A percentile compares a stretch with the other conserved stretches of the same genome.
phyloP scores from a whole-genome alignment of 345 rosid species.

The Jatropha curcas region DNA sequence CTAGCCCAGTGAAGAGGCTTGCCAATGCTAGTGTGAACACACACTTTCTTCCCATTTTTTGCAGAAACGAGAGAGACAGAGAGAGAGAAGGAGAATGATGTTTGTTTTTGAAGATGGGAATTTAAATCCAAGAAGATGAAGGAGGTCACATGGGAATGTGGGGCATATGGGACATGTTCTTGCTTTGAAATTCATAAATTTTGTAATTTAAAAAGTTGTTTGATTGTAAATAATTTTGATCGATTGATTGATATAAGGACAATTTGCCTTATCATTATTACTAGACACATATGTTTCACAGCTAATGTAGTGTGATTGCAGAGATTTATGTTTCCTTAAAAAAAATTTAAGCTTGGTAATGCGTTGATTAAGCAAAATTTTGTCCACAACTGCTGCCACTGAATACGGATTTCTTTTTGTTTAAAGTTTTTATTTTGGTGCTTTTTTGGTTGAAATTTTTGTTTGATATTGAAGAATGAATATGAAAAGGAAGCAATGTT shows the following conservation, averaged over 20 bases:
- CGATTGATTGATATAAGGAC: slow-evolving; percentile 10
- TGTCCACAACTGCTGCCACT: neutral
- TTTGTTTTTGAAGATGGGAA: neutral
- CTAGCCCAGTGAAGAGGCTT: slow-evolving; percentile 38
- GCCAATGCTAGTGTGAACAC: slow-evolving; percentile 30
- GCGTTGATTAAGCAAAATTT: neutral
- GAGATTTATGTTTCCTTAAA: too few species aligned
- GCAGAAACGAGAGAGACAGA: neutral
- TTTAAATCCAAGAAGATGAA: neutral
- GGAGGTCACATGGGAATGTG: slow-evolving; percentile 24
- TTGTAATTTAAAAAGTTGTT: neutral
- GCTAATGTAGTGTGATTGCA: slow-evolving; percentile 26
- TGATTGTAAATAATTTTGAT: neutral
- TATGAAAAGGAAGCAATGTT: too few species aligned
- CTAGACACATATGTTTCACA: slow-evolving; percentile 16
- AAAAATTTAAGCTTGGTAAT: too few species aligned
- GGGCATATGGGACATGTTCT: slow-evolving; percentile 8
- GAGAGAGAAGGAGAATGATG: neutral
- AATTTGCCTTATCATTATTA: neutral
- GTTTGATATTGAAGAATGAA: too few species aligned
- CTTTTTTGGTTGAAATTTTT: too few species aligned
- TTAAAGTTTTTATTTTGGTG: neutral
- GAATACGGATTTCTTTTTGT: neutral
- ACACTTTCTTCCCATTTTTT: slow-evolving; percentile 40
- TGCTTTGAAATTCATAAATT: slow-evolving; percentile 14